A percentile compares a stretch with the other conserved stretches of the same genome.
phyloP scores from a whole-genome alignment of 306 rosid genomes.

The Ormosia emarginata region DNA sequence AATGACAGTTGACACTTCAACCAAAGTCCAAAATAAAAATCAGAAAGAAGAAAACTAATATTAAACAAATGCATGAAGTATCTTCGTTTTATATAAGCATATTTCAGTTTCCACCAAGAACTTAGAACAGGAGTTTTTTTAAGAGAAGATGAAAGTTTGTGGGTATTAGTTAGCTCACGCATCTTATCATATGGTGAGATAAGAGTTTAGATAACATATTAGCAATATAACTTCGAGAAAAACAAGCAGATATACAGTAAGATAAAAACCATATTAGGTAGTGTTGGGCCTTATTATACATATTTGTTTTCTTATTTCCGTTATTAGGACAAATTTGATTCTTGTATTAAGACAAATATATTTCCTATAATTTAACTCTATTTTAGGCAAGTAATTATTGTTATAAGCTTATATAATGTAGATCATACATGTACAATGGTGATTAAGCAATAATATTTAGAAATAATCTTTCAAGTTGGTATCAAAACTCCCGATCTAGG shows the following conservation, averaged over 20 bases:
- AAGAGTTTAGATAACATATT: neutral
- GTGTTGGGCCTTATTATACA: too few relatives aligned
- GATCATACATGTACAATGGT: too few relatives aligned
- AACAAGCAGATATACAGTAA: neutral
- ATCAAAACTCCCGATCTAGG: too few relatives aligned
- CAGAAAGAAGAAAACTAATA: neutral
- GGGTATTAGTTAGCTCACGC: neutral
- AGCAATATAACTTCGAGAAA: neutral
- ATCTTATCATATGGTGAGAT: neutral
- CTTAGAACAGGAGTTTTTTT: neutral
- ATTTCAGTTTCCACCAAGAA: neutral
- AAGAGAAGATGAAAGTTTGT: neutral
- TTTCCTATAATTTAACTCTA: too few relatives aligned
- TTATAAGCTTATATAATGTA: too few relatives aligned
- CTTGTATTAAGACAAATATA: too few relatives aligned
- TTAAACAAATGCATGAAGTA: neutral
- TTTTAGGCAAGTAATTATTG: too few relatives aligned
- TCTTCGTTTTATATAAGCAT: neutral
- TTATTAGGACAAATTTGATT: too few relatives aligned
- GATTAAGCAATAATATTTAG: too few relatives aligned
- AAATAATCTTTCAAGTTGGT: too few relatives aligned
- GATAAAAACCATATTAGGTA: neutral
- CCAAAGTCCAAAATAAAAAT: neutral
- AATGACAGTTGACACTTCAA: neutral
- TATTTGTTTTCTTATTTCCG: too few relatives aligned